Evolutionary conservation across 148 eudicot species (phyloP), one percentile per base, ranked within the genome.

Genomic region (Limonium bicolor): DNA sequence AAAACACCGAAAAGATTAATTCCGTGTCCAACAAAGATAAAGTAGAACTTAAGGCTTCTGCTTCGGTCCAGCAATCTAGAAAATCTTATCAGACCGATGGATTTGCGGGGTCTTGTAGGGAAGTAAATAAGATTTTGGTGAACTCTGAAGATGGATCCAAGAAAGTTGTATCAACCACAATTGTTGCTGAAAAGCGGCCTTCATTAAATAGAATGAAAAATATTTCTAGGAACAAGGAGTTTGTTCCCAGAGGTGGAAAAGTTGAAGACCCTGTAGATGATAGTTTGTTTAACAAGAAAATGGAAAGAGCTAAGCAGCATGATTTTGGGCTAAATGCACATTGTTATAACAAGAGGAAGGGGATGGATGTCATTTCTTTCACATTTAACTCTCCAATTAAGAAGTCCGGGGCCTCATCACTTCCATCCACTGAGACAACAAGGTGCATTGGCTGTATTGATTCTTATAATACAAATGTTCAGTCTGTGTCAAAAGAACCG

Each of bases 301-400:
- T 53, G 50, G 76, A 59, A 21, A 73, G 66, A 45, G 52, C 74
- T 54, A 59, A 43, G 11, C 72, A 64, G 47, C 64, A 65, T 36
- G 76, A 66, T 59, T 39, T 56, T 49, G 42, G 77, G 9, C n/a
- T n/a, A n/a, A n/a, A 41, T 44, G 36, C 76, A 66, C n/a, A 50
- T 11, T 16, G 46, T 5, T 41, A 54, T 47, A 58, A 57, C 48
- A 71, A 65, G 17, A 56, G 56, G 74, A 70, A 64, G 63, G 74
- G 54, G 54, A 68, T 73, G 68, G 95, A 90, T 71, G 88, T 90
- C 32, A 78, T 90, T 46, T 90, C 99, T 2, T 90, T 90, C 66
- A 90, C 93, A 18, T 90, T 90, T 44, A 80, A 83, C 10, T 90
- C 99, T 30, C 99, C 99, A n/a, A 78, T 84, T 17, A 90, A 84